Evolutionary conservation across 2,329 filamentous ascomycete species (phyloP).

Genomic region (Ophioceras dolichostomum): DNA sequence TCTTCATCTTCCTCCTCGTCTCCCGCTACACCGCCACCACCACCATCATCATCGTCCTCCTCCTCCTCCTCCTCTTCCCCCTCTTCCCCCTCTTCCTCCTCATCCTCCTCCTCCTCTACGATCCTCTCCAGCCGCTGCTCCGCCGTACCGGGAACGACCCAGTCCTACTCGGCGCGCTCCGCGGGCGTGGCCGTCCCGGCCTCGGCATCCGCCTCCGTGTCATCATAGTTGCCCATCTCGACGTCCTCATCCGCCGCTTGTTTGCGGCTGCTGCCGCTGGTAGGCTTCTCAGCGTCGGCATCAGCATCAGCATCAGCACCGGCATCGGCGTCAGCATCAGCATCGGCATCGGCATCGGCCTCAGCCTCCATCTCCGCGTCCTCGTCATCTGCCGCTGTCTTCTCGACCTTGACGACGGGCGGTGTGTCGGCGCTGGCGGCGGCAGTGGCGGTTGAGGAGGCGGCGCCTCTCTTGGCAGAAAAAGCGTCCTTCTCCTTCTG

Average conservation of each 20-base stretch:
- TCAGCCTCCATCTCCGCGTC: conserved; percentile 5
- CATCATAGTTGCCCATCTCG: too few relatives aligned
- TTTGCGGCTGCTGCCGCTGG: too few relatives aligned
- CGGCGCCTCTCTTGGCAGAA: not conserved
- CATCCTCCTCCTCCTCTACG: conserved; percentile 20
- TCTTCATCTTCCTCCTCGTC: conserved; percentile 2
- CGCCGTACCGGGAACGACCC: too few relatives aligned
- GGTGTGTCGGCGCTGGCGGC: not conserved
- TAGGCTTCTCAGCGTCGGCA: too few relatives aligned
- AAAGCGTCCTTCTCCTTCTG: conserved; percentile 26
- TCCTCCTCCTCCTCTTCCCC: conserved; percentile 4
- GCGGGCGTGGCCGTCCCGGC: too few relatives aligned
- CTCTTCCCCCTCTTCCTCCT: conserved; percentile 7
- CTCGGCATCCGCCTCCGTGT: too few relatives aligned
- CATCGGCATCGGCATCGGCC: not conserved
- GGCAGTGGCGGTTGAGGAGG: not conserved
- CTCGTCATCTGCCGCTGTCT: conserved; percentile 9
- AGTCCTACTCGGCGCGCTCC: too few relatives aligned
- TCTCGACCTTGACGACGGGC: conserved; percentile 9
- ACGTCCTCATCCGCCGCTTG: too few relatives aligned
- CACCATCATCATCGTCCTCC: conserved; percentile 1
- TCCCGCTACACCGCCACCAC: not conserved
- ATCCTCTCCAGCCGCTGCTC: too few relatives aligned
- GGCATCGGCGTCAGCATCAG: too few relatives aligned
- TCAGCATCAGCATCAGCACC: not conserved